Conservation (phyloP, 768 basidiomycete species). For the Psilocybe cubensis region DNA sequence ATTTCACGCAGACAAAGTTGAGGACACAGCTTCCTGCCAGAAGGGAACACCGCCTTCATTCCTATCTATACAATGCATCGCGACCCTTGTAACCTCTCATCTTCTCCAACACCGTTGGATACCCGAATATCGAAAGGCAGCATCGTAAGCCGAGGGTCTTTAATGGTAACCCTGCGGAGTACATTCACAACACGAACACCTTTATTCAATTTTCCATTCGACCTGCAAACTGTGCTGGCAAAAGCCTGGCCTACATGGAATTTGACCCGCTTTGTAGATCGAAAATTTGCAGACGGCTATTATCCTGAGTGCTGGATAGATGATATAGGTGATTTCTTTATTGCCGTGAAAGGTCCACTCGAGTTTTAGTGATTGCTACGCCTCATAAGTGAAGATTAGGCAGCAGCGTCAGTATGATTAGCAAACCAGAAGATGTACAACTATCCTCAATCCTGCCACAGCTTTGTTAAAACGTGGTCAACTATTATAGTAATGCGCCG, state of each 20-base stretch:
- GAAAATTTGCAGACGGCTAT: constrained; percentile 29
- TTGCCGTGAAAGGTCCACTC: constrained; percentile 6
- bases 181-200: constrained; percentile 25
- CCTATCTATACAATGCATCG: constrained; percentile 36
- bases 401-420: too few relatives aligned
- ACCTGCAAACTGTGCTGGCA: constrained; percentile 44
- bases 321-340: constrained; percentile 29
- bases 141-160: too few relatives aligned
- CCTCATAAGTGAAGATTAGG: too few relatives aligned
- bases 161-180: constrained; percentile 16
- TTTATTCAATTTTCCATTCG: constrained; percentile 45
- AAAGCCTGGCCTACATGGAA: constrained; percentile 32
- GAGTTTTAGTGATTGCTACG: neutral
- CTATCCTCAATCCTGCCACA: too few relatives aligned
- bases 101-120: constrained; percentile 43
- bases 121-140: neutral
- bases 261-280: constrained; percentile 29
- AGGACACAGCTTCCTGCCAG: constrained; percentile 36
- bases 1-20: neutral
- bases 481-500: too few relatives aligned
- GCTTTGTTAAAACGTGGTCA: too few relatives aligned
- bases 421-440: too few relatives aligned
- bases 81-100: constrained; percentile 40
- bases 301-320: constrained; percentile 25
- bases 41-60: constrained; percentile 32